Percentiles rank a stretch among this genome's conserved stretches.
Conservation (phyloP, 768 basidiomycete genomes). For the Boletus tomentosulus region DNA sequence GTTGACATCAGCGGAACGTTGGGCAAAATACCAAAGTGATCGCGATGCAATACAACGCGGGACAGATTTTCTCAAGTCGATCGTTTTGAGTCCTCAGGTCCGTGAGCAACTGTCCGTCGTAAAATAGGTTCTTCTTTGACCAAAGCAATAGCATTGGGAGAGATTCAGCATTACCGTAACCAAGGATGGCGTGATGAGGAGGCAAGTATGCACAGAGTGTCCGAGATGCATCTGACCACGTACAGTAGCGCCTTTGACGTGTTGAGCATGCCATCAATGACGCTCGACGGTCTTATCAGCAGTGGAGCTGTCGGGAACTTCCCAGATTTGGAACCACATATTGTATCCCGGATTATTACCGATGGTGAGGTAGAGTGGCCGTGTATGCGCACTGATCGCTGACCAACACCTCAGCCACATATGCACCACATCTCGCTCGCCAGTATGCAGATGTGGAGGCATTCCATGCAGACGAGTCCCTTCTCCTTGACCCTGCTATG, state of each 20-base stretch:
- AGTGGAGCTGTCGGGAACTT: constrained; percentile 42
- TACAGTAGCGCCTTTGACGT: constrained; percentile 67
- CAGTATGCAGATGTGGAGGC: constrained; percentile 72
- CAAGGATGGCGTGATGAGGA: constrained; percentile 42
- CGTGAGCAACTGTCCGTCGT: not conserved
- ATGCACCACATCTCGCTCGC: constrained; percentile 58
- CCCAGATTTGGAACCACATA: constrained; percentile 41
- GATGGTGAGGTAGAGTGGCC: constrained; percentile 49
- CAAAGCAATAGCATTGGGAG: constrained; percentile 37
- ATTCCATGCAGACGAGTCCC: constrained; percentile 73
- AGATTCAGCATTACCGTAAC: constrained; percentile 38
- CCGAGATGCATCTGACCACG: not conserved
- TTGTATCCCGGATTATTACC: constrained; percentile 60
- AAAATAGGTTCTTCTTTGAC: not conserved
- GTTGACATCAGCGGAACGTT: constrained; percentile 41
- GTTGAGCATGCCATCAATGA: constrained; percentile 56
- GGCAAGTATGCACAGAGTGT: constrained; percentile 26
- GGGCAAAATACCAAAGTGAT: constrained; percentile 34
- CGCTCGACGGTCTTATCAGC: constrained; percentile 40
- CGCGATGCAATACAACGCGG: constrained; percentile 33
- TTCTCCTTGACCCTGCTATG: constrained; percentile 63
- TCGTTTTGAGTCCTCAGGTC: constrained; percentile 41
- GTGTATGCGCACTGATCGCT: not conserved
- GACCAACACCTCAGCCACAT: constrained; percentile 44
- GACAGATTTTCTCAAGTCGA: constrained; percentile 32